Evolutionary conservation across 140 eudicot species (phyloP).

Genomic region (Flaveria floridana): DNA sequence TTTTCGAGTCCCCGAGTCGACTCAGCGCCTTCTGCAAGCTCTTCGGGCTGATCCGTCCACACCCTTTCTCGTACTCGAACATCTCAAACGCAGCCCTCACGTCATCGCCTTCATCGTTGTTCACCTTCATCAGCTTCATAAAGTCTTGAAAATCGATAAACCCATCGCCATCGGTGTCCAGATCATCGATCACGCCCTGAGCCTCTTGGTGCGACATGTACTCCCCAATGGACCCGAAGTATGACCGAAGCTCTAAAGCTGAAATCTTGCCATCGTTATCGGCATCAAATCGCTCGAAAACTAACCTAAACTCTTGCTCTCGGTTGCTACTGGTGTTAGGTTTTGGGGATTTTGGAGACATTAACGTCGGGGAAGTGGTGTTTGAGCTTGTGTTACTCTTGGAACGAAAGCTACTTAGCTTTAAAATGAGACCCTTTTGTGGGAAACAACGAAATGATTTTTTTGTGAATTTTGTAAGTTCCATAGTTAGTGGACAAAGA

Average conservation of each 20-base stretch:
- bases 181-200: conserved; percentile 51
- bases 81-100: conserved; percentile 68
- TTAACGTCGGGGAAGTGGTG: conserved; percentile 31
- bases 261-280: conserved; percentile 71
- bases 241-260: conserved; percentile 57
- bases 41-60: conserved; percentile 59
- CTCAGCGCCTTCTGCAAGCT: conserved; percentile 65
- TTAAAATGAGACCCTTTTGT: conserved; percentile 39
- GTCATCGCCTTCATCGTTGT: conserved; percentile 39
- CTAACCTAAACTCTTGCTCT: conserved; percentile 48
- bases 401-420: conserved; percentile 34
- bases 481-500: conserved; percentile 29
- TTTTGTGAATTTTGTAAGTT: conserved; percentile 37
- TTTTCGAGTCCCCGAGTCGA: conserved; percentile 63
- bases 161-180: conserved; percentile 57
- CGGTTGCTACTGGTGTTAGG: conserved; percentile 1
- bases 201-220: conserved; percentile 73
- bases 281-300: conserved; percentile 55
- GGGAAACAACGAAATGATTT: conserved; percentile 51
- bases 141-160: conserved; percentile 58
- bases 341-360: conserved; percentile 42
- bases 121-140: conserved; percentile 45
- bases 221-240: conserved; percentile 64
- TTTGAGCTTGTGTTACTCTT: conserved; percentile 33
- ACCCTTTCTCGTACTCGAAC: conserved; percentile 74